These are phyloP conservation scores for Acorus calamus DNA, from an alignment of 106 monocot genomes.

Conservation along the genomic window DNA sequence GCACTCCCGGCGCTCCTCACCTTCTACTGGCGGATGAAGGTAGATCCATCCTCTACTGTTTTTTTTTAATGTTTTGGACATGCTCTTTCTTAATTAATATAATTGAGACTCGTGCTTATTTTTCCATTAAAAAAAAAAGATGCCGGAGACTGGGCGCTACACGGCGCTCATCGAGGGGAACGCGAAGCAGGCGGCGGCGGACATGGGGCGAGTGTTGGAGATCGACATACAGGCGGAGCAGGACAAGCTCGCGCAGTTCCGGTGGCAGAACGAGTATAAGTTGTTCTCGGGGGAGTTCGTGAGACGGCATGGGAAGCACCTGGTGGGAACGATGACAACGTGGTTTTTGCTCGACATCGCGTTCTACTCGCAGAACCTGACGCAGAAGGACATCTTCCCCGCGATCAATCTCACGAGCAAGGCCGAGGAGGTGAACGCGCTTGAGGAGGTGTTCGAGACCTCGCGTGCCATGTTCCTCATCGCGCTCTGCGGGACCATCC, in stretches of 20 bases:
- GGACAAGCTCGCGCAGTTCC: slow-evolving; percentile 17
- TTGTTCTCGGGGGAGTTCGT: slow-evolving; percentile 26
- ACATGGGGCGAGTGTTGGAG: slow-evolving; percentile 35
- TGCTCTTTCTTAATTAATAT: too few species aligned
- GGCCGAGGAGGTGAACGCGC: slow-evolving; percentile 17
- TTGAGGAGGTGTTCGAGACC: slow-evolving; percentile 21
- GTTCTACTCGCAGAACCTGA: slow-evolving; percentile 57
- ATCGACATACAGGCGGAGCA: slow-evolving; percentile 22
- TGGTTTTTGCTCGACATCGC: slow-evolving; percentile 67
- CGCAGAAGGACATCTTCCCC: slow-evolving; percentile 46
- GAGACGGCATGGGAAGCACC: slow-evolving; percentile 25
- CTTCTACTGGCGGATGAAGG: slow-evolving; percentile 13
- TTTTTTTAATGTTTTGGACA: too few species aligned
- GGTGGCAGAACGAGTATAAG: slow-evolving; percentile 7
- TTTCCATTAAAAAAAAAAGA: too few species aligned
- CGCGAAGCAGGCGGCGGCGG: slow-evolving; percentile 36
- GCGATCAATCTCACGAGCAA: slow-evolving; percentile 7
- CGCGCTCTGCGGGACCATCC: slow-evolving; percentile 39
- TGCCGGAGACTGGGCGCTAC: slow-evolving; percentile 18
- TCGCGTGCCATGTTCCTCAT: slow-evolving; percentile 26
- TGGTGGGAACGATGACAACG: slow-evolving; percentile 21
- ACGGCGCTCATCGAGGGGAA: slow-evolving; percentile 35
- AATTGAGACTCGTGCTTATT: too few species aligned
- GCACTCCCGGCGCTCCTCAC: slow-evolving; percentile 15
- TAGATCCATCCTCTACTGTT: too few species aligned